A percentile compares a stretch with the other conserved stretches of the same genome.
These are phyloP conservation scores for Leonotis leonurus DNA, from an alignment of 257 asterid genomes.

Conservation along the genomic window DNA sequence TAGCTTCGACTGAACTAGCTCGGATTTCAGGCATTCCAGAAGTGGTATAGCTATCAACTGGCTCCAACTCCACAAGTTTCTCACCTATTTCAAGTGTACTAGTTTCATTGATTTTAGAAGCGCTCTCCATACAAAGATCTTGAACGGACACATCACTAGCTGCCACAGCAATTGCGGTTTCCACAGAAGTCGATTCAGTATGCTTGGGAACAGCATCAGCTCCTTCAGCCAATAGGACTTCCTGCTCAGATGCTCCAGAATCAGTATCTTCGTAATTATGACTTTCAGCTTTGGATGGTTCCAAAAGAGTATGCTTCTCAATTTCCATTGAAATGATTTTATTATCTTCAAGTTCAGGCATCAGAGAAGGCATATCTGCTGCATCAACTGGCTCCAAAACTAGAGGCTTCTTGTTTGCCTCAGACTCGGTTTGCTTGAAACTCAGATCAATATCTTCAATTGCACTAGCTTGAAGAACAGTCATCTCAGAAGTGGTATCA, in stretches of 20 bases:
- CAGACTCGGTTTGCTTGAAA: constrained; percentile 18
- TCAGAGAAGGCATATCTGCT: background rate
- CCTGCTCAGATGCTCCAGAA: constrained; percentile 23
- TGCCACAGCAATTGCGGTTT: constrained; percentile 3
- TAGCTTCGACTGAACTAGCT: constrained; percentile 24
- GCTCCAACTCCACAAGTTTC: constrained; percentile 22
- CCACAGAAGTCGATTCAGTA: constrained; percentile 17
- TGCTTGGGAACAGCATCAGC: constrained; percentile 22
- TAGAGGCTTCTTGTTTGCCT: constrained; percentile 20
- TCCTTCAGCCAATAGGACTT: constrained; percentile 24
- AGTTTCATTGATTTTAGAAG: constrained; percentile 17
- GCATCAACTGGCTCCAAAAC: constrained; percentile 13
- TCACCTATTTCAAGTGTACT: constrained; percentile 16
- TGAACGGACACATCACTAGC: background rate
- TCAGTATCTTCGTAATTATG: constrained; percentile 7
- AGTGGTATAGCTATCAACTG: background rate
- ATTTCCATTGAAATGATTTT: background rate
- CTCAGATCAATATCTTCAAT: constrained; percentile 21
- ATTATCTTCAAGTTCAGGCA: background rate
- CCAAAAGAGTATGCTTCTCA: background rate
- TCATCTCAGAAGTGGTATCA: constrained; percentile 16
- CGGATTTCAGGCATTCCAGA: constrained; percentile 24
- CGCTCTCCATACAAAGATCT: constrained; percentile 1
- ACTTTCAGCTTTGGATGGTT: background rate
- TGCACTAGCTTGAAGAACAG: constrained; percentile 23